Base-by-base conservation (phyloP, 2,329 filamentous ascomycete species). In the Diaporthe eres region DNA sequence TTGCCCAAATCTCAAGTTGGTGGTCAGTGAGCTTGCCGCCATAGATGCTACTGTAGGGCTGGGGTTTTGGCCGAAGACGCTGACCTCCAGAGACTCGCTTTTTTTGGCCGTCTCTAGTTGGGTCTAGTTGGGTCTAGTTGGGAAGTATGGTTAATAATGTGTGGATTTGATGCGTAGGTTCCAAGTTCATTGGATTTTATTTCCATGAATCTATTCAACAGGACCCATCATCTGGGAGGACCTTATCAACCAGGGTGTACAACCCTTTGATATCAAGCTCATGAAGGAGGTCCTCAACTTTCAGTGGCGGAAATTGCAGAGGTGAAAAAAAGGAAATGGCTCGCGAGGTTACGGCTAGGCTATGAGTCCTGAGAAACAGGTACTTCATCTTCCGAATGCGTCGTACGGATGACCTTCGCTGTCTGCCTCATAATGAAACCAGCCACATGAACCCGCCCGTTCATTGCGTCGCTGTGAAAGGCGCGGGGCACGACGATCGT, bases 401-500 rank as follows among this genome's bases (percentile, higher is more conserved):
- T 28, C 17, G 31, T 47, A 8, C 37, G 2, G 58, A 65, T 57
- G 49, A 63, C 4, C 76, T 74, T 72, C 60, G 74, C 68, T 15
- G 75, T 78, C 72, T 82, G 74, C 72, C 79, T 78, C 76, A 82
- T 73, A 42, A 90, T 84, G 71, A 86, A 87, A 39, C 85, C 82
- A 19, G 87, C 85, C 73, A 89, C 85, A 28, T 82, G 76, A 85
- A 85, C 22, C 88, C 89, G 70, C 85, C 86, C 37, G 60, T 87
- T 85, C 81, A 90, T 87, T 67, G 87, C 86, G 79, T 91, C 89
- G 75, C 89, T 92, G 81, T 92, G 90, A 79, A 89, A 88, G 51
- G 90, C 90, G 58, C 85, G 84, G 9, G 81, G 81, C 47, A 91
- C 85, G 39, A 83, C 83, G 71, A 82, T 84, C 77, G 83, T 87